These are phyloP conservation scores for Hypholoma sublateritium DNA, from an alignment of 768 basidiomycete genomes.

Conservation along the genomic window DNA sequence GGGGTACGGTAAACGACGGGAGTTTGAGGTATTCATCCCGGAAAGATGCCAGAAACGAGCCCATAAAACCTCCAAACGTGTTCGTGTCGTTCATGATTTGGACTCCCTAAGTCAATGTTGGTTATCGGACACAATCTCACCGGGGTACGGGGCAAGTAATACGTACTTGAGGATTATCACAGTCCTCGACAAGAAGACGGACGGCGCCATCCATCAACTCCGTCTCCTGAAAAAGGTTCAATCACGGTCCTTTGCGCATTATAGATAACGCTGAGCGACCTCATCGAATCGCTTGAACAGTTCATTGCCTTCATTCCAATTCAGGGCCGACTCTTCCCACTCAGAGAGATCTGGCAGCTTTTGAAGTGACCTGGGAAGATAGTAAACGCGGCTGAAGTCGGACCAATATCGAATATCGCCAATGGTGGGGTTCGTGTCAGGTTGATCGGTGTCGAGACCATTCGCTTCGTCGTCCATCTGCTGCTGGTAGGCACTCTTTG, in stretches of 20 bases:
- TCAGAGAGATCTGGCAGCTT: slow-evolving; percentile 57
- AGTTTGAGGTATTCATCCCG: slow-evolving; percentile 70
- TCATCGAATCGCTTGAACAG: slow-evolving; percentile 53
- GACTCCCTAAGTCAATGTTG: slow-evolving; percentile 48
- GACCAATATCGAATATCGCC: slow-evolving; percentile 59
- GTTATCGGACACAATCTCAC: not conserved
- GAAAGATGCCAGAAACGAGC: slow-evolving; percentile 56
- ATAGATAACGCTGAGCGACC: slow-evolving; percentile 34
- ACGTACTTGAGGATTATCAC: slow-evolving; percentile 68
- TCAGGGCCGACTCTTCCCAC: slow-evolving; percentile 51
- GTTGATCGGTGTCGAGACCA: not conserved
- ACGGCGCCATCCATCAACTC: slow-evolving; percentile 70
- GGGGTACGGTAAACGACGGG: slow-evolving; percentile 54
- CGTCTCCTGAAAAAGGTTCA: slow-evolving; percentile 41
- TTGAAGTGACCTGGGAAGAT: slow-evolving; percentile 65
- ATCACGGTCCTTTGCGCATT: not conserved
- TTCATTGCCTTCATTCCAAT: slow-evolving; percentile 57
- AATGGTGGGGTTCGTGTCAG: slow-evolving; percentile 13
- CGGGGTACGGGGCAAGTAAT: not conserved
- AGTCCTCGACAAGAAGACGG: slow-evolving; percentile 71
- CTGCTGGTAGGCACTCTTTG: slow-evolving; percentile 55
- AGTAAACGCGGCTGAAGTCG: slow-evolving; percentile 64
- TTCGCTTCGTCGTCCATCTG: slow-evolving; percentile 29
- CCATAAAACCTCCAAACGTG: slow-evolving; percentile 65
- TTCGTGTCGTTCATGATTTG: slow-evolving; percentile 65